phyloP scores from a whole-genome alignment of 441 rosid species.

The Populus hybrid region DNA sequence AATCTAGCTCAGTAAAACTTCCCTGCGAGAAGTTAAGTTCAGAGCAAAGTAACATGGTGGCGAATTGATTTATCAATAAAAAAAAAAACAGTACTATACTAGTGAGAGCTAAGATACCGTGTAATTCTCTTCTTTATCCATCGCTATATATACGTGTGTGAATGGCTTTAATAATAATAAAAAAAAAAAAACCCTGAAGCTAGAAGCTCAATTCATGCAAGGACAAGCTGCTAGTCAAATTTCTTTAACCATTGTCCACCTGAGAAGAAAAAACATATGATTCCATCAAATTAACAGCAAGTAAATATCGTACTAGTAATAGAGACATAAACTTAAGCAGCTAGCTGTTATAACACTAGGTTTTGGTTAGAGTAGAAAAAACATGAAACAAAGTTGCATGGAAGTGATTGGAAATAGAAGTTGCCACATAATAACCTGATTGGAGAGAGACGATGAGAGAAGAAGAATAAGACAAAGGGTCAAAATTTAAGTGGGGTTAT shows the following conservation, averaged over 20 bases:
- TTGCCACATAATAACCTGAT: slow-evolving; percentile 21
- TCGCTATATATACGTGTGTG: slow-evolving; percentile 24
- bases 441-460: slow-evolving; percentile 18
- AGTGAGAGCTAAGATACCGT: slow-evolving; percentile 41
- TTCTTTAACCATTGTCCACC: slow-evolving; percentile 20
- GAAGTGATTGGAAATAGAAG: slow-evolving; percentile 3
- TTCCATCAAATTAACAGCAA: neutral
- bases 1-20: slow-evolving; percentile 35
- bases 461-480: slow-evolving; percentile 11
- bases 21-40: slow-evolving; percentile 39
- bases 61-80: slow-evolving; percentile 22
- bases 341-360: neutral
- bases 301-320: neutral
- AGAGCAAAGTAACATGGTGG: slow-evolving; percentile 26
- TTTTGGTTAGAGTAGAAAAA: neutral
- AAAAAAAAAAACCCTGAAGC: slow-evolving; percentile 30
- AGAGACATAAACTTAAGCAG: neutral
- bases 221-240: slow-evolving; percentile 26
- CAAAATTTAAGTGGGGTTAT: slow-evolving; percentile 17
- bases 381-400: slow-evolving; percentile 17
- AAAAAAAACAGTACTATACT: slow-evolving; percentile 9
- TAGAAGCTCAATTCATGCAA: slow-evolving; percentile 28
- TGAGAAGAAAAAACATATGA: slow-evolving; percentile 5
- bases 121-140: slow-evolving; percentile 71
- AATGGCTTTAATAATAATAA: slow-evolving; percentile 21